Evolutionary conservation across 208 protist species (phyloP), one percentile per base, ranked within the genome.

Genomic region (Phytomonas francai): DNA sequence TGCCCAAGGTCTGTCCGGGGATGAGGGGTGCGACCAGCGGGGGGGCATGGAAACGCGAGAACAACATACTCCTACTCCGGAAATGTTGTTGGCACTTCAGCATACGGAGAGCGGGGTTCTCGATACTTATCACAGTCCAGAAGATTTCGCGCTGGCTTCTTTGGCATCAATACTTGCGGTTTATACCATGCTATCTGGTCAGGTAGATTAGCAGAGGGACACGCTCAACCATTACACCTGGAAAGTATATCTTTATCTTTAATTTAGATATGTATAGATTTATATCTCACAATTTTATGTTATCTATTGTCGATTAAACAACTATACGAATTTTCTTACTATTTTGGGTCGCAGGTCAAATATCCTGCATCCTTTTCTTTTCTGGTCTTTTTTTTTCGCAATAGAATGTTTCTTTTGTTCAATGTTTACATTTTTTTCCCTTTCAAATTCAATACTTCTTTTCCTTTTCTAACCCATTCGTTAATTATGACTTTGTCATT

Each of bases 401-500:
- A 16, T 16, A 45, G 31, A 34, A 12, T 27, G 16, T 31, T 0
- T 59, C 27, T 58, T 33, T 58, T 31, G 12, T 49, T 49, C 12
- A 49, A 19, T 49, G 39, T 3, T 54, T 68, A 25, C 62, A 57
- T 61, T 36, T 70, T 45, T 63, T 63, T 45, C 31, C 33, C 3
- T 36, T 19, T 54, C 22, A 19, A 31, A 45, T 32, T 25, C 8
- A 12, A 12, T 30, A 36, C 32, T 14, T 59, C 29, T 59, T 67
- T 67, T 30, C 2, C 59, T 67, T 64, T 36, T 64, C 12, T 64
- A 14, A 49, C 27, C 25, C 27, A n/a, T 39, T 49, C 39, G 31
- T 42, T 22, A n/a, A 30, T 54, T 65, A 65, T 54, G 33, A 65
- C 27, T 12, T 39, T 9, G 16, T 19, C 39, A 19, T 49, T 22